Conservation (phyloP, 73 alveolate genomes). For the Halteria grandinella region DNA sequence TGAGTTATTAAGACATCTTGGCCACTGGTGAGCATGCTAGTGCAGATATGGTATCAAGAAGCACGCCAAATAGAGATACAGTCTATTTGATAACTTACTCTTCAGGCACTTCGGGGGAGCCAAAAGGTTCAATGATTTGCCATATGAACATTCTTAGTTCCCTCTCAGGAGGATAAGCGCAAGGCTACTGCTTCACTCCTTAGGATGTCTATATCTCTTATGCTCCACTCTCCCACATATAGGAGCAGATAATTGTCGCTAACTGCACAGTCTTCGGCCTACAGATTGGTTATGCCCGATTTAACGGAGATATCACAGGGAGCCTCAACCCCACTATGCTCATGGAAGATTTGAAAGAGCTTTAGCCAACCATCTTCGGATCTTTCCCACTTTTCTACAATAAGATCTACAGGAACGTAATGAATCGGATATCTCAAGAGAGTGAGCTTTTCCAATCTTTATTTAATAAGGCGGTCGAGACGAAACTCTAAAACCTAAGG, state of each 20-base stretch:
- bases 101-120: constrained; percentile 42
- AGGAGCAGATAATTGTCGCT: constrained; percentile 1
- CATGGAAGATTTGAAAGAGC: constrained; percentile 1
- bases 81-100: constrained; percentile 6
- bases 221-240: constrained; percentile 33
- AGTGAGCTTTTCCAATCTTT: background rate
- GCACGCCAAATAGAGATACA: background rate
- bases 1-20: too few species aligned
- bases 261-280: background rate
- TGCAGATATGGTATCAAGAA: too few species aligned
- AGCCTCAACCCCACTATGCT: background rate
- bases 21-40: too few species aligned
- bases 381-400: constrained; percentile 24
- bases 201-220: constrained; percentile 25
- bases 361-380: constrained; percentile 25
- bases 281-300: background rate
- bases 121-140: constrained; percentile 3
- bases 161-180: background rate
- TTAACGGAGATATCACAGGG: too few species aligned
- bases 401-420: background rate
- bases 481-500: too few species aligned
- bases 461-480: too few species aligned
- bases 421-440: background rate
- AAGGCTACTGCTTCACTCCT: background rate
- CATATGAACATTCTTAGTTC: background rate